phyloP scores from a whole-genome alignment of 306 rosid genomes.

The Delonix regia region DNA sequence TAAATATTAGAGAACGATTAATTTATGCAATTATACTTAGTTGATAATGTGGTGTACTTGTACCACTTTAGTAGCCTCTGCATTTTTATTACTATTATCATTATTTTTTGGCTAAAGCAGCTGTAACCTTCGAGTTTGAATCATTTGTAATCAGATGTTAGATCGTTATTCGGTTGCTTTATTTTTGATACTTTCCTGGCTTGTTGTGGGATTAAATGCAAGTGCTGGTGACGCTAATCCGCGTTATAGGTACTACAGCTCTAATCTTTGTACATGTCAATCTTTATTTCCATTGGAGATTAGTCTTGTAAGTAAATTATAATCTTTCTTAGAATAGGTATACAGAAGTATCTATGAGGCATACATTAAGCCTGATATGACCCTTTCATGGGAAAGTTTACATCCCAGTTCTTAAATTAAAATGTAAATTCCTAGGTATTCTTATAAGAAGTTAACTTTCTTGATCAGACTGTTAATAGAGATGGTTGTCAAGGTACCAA shows the following conservation, averaged over 20 bases:
- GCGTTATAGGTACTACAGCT: slow-evolving; percentile 57
- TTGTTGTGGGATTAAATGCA: slow-evolving; percentile 54
- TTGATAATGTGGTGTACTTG: slow-evolving; percentile 4
- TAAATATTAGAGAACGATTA: not conserved
- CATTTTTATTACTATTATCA: not conserved
- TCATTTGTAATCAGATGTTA: slow-evolving; percentile 58
- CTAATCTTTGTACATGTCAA: not conserved
- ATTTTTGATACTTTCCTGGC: slow-evolving; percentile 54
- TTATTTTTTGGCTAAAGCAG: not conserved
- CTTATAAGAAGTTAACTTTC: not conserved
- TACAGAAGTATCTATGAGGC: not conserved
- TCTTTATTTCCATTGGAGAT: not conserved
- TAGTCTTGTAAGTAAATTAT: not conserved
- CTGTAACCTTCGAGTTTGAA: slow-evolving; percentile 27
- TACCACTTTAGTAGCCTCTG: not conserved
- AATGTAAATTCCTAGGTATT: not conserved
- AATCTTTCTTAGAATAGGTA: not conserved
- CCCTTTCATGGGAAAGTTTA: not conserved
- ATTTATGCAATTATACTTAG: not conserved
- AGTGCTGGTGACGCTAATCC: slow-evolving; percentile 87
- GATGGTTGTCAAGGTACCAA: not conserved
- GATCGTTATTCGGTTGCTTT: slow-evolving; percentile 49
- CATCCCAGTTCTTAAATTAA: not conserved
- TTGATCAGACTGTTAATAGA: not conserved
- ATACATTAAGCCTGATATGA: not conserved